Evolutionary conservation across 1,139 yeast species (phyloP), one percentile per base, ranked within the genome.

Genomic region (Pichia sp.): DNA sequence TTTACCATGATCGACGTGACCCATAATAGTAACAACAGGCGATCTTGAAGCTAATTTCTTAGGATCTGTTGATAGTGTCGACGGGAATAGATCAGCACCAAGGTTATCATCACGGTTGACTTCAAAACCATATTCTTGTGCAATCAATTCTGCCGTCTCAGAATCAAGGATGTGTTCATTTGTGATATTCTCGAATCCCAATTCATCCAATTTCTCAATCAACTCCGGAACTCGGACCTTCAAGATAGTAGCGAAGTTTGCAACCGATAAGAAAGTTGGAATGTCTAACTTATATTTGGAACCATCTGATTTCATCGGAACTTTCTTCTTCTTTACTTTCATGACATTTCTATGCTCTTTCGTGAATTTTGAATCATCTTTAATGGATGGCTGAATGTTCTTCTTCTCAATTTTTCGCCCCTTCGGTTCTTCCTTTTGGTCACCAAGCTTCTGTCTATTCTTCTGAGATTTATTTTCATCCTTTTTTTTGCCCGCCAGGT

Each of bases 1-100:
- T 55, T 91, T 91, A 1, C 99, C 99, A 55, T 91, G 99, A 58
- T 91, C 99, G 28, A 91, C 98, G 59, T 91, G 99, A 5, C 99
- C 99, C 97, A 91, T 91, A 35, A 91, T 85, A 0, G 98, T 88
- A 2, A 91, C 96, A 19, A 91, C 82, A 0, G 99, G 98, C 0
- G 98, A 87, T 47, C 98, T 67, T 13, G 77, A 68, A 35, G 75
- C 75, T 44, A 82, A 58, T 22, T 47, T 44, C 7, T 40, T 44
- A 2, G 58, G 54, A 33, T 53, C 53, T 4, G 60, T 52, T 1
- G 48, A 33, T 6, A 56, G 55, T 1, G 76, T 67, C 1, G 64
- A 63, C 34, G 78, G 74, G 48, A 74, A 78, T 30, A 82, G 55
- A 50, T 82, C 91, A n/a, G 71, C 68, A 4, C 76, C 78, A 9